Evolutionary conservation across 139 green algal genomes (phyloP), one percentile per base, ranked within the genome.

Genomic region (Pedinophyceae sp.): DNA sequence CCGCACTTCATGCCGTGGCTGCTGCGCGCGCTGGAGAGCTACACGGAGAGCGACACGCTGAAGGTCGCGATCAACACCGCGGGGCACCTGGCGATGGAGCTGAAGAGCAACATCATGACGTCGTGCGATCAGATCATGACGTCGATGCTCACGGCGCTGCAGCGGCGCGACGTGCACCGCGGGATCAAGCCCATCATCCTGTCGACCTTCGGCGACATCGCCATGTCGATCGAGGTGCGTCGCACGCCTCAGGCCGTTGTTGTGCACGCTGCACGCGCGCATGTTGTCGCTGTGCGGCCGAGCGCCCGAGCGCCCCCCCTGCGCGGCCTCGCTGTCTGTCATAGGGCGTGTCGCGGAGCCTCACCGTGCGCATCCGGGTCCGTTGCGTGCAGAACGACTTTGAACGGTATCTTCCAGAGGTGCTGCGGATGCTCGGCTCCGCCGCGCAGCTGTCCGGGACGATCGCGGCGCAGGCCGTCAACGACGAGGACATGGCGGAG

Each of bases 101-200:
- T 29, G 20, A 10, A 30, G 22, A 29, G 29, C 48, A 53, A 30
- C 22, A 53, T 25, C 48, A 29, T 53, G 22, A 20, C 25, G 48
- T 30, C 10, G 22, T n/a, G 48, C 34, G 34, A n/a, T 23, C 59
- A 75, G 16, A 61, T 93, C 54, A 84, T 94, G 64, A 62, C 70
- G 24, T 53, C 80, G 20, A 65, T 93, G 34, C 68, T 87, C 27
- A 30, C 34, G 28, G 74, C 72, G 52, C 64, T 81, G 34, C 59
- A 74, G 47, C 30, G 18, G 39, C 50, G 22, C 34, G 60, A 83
- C 6, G 82, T 97, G 50, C 80, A 94, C 66, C 77, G 89, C 49
- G 85, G 60, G 52, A 81, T 98, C 65, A 98, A 98, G 77, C 90
- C 90, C 2, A 60, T 59, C 50, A 95, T 98, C 55, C 74, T 98